A percentile compares a stretch with the other conserved stretches of the same genome.
Evolutionary conservation across 306 rosid species (phyloP).

Genomic region (Pyrus pyrifolia): DNA sequence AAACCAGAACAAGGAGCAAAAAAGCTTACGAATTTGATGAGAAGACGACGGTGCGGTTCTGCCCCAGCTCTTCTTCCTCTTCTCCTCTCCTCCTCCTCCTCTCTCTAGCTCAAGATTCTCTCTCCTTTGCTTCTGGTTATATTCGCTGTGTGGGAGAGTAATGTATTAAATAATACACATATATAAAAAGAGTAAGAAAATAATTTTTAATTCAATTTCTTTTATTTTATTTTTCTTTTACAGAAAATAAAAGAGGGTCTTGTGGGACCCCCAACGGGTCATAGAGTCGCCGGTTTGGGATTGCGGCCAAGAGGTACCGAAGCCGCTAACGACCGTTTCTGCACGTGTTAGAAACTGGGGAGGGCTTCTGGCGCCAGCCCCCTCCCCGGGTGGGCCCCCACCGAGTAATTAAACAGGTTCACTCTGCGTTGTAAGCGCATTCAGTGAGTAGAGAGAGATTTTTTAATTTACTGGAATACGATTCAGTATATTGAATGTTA

Average conservation of each 20-base stretch:
- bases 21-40: constrained; percentile 39
- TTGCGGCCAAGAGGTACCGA: constrained; percentile 21
- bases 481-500: no score
- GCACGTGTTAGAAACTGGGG: constrained; percentile 32
- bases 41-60: constrained; percentile 9
- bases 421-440: neutral
- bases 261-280: constrained; percentile 21
- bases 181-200: neutral
- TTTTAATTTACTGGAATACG: no score
- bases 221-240: neutral
- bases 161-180: constrained; percentile 14
- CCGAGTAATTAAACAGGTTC: neutral
- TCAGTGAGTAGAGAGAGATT: neutral
- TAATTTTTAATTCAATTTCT: constrained; percentile 13
- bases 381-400: neutral
- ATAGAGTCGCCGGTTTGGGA: constrained; percentile 20
- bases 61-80: constrained; percentile 6
- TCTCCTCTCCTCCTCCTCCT: neutral
- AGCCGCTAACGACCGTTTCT: constrained; percentile 26
- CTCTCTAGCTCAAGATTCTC: constrained; percentile 23
- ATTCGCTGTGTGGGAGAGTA: constrained; percentile 22
- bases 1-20: neutral
- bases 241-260: neutral
- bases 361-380: neutral
- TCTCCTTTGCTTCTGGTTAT: constrained; percentile 31